Conservation (phyloP, 2,329 filamentous ascomycete genomes). For the Raffaelea deltoideospora region DNA sequence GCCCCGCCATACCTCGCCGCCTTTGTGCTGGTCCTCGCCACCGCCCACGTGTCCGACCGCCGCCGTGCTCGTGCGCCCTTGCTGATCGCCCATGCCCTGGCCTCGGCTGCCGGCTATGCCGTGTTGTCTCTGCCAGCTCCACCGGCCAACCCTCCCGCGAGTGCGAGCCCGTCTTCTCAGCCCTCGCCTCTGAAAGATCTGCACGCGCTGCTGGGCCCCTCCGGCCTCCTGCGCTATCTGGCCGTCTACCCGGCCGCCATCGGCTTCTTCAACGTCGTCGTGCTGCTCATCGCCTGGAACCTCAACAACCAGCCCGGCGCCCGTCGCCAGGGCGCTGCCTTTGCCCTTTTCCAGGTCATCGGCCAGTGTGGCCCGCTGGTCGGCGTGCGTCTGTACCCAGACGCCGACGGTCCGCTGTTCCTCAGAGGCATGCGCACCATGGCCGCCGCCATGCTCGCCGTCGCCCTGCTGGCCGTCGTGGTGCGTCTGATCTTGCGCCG, state of each 20-base stretch:
- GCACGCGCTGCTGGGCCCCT: no score
- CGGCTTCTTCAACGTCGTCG: constrained; percentile 75
- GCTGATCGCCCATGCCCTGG: constrained; percentile 52
- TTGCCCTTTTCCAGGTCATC: constrained; percentile 67
- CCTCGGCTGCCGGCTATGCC: constrained; percentile 44
- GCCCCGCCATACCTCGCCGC: constrained; percentile 70
- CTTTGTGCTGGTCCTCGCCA: constrained; percentile 56
- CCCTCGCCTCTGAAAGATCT: no score
- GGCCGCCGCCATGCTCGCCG: constrained; percentile 44
- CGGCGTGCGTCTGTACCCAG: constrained; percentile 52
- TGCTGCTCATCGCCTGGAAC: constrained; percentile 74
- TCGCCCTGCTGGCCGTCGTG: constrained; percentile 37
- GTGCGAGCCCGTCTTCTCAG: no score
- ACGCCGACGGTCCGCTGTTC: constrained; percentile 44
- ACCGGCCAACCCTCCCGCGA: no score
- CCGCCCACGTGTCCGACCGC: constrained; percentile 58
- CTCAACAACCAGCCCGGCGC: constrained; percentile 69
- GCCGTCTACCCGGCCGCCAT: constrained; percentile 64
- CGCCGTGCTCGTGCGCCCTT: constrained; percentile 45
- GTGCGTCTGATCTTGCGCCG: constrained; percentile 37
- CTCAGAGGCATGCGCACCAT: constrained; percentile 47
- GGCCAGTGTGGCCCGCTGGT: constrained; percentile 66
- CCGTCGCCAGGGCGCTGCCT: constrained; percentile 49
- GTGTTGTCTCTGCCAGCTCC: constrained; percentile 48
- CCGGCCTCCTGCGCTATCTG: constrained; percentile 44